Conservation (phyloP, 345 rosid genomes). For the Nephelium lappaceum region DNA sequence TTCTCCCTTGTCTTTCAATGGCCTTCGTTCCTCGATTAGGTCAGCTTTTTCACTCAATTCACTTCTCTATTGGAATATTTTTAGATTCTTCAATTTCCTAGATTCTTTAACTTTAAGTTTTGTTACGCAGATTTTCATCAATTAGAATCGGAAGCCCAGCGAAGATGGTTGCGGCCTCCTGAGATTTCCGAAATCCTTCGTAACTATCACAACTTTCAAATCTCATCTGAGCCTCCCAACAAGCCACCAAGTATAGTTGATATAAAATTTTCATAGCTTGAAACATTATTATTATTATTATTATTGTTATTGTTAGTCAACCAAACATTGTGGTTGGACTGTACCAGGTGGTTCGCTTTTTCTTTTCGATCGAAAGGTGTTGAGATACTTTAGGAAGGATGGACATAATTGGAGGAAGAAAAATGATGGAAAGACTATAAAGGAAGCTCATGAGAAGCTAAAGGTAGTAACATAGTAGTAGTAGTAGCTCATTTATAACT, state of each 20-base stretch:
- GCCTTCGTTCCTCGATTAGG: too few relatives aligned
- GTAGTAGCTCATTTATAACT: too few relatives aligned
- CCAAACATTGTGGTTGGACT: constrained; percentile 22
- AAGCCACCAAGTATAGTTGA: constrained; percentile 71
- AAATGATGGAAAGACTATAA: constrained; percentile 83
- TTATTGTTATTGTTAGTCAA: too few relatives aligned
- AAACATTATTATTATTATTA: too few relatives aligned
- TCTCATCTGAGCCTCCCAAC: constrained; percentile 71
- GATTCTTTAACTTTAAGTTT: too few relatives aligned
- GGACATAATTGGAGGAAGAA: constrained; percentile 96
- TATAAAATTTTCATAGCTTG: too few relatives aligned
- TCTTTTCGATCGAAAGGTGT: constrained; percentile 85
- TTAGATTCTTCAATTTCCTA: too few relatives aligned
- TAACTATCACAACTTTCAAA: constrained; percentile 75
- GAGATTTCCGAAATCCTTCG: constrained; percentile 94
- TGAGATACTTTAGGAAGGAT: constrained; percentile 93
- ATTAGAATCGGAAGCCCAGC: constrained; percentile 49
- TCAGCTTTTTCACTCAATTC: too few relatives aligned
- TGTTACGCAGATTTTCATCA: too few relatives aligned
- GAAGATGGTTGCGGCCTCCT: constrained; percentile 93
- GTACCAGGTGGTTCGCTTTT: constrained; percentile 89
- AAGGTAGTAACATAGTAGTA: too few relatives aligned
- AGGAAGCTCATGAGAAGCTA: constrained; percentile 29
- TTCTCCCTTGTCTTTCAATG: too few relatives aligned
- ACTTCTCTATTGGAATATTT: too few relatives aligned